Evolutionary conservation across 345 rosid genomes (phyloP), one percentile per base, ranked within the genome.

Genomic region (Mercurialis annua): DNA sequence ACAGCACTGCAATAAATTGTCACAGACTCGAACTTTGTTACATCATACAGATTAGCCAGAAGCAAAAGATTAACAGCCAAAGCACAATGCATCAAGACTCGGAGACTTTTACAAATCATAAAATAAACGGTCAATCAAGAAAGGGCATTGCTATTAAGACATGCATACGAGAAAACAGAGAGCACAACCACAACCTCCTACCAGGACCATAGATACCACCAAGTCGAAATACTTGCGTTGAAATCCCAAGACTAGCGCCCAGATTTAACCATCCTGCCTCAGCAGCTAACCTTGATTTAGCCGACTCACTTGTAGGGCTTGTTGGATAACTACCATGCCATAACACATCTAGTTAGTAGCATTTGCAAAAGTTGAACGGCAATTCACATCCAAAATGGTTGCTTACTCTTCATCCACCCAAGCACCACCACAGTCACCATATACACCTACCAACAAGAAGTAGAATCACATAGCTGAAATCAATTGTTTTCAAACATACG

Each of bases 221-320:
- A 67, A 92, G 97, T 72, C 97, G 87, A 81, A 92, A 84, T 50
- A 84, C 71, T 44, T 83, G 84, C 5, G 86, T 68, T 14, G 86
- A 71, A 27, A 88, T 50, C 42, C 91, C 92, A 54, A 85, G 84
- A 66, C 74, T 81, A 62, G 58, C 66, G 20, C 87, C 97, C 56
- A 86, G 70, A 62, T 77, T 73, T 73, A 90, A 63, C 98, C 97
- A 92, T 64, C 87, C 89, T 63, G 84, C 74, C 74, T 92, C 98
- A 59, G 98, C 95, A 64, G 62, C 86, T 75, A 92, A 73, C 73
- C 98, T 83, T 69, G 82, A 54, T 66, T 81, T 81, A 63, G 85
- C 92, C 47, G 68, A n/a, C 66, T 85, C 81, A 18, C 69, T 85
- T 43, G 68, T 76, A 65, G 98, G 97, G 73, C 70, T 81, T 11